These are phyloP conservation scores for Sonneratia alba DNA, from an alignment of 345 rosid species.

Conservation along the genomic window DNA sequence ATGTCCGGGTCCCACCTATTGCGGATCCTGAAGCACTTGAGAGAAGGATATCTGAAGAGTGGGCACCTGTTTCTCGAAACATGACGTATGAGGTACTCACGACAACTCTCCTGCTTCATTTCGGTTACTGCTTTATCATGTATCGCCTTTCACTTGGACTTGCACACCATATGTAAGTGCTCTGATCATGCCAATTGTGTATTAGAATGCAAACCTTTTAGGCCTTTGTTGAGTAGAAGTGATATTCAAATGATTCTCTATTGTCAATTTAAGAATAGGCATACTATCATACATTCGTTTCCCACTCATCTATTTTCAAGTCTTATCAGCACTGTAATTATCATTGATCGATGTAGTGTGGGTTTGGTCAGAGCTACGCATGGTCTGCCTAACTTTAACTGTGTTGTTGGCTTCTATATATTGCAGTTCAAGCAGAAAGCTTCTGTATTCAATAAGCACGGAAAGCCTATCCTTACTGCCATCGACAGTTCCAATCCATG, in stretches of 20 bases:
- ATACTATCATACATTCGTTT: no score
- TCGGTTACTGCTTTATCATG: background rate
- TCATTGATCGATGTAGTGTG: no score
- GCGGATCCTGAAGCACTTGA: slow-evolving; percentile 61
- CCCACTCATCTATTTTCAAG: no score
- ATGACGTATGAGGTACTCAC: slow-evolving; percentile 71
- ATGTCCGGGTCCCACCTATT: slow-evolving; percentile 75
- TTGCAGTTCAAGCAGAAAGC: slow-evolving; percentile 78
- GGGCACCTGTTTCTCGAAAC: slow-evolving; percentile 88
- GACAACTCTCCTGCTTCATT: background rate
- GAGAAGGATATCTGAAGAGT: slow-evolving; percentile 82
- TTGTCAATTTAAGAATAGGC: no score
- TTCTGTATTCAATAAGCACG: slow-evolving; percentile 23
- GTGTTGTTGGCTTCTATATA: slow-evolving; percentile 10
- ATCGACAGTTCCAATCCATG: slow-evolving; percentile 70
- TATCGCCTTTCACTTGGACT: background rate
- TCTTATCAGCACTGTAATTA: no score
- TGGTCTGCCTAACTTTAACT: background rate
- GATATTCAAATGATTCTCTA: no score
- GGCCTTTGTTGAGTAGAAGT: no score
- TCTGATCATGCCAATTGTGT: background rate
- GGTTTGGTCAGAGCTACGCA: background rate
- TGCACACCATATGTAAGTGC: background rate
- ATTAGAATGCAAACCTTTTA: no score
- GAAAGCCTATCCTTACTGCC: slow-evolving; percentile 50